Percentiles rank a stretch among this genome's conserved stretches.
Conservation (phyloP, 1,139 yeast genomes). For the Lodderomyces theae region DNA sequence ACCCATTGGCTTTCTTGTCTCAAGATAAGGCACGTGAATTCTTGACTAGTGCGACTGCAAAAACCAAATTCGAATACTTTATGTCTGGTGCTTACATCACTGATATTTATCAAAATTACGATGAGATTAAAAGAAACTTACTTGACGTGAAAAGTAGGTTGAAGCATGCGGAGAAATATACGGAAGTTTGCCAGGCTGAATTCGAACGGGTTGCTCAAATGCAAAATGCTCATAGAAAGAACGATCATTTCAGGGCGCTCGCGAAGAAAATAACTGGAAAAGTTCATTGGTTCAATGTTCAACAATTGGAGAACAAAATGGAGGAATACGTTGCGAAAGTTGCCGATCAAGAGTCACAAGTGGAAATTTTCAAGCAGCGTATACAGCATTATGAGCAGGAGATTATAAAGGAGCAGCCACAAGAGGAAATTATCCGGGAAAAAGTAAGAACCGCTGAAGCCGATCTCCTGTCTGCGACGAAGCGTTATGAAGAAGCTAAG, state of each 20-base stretch:
- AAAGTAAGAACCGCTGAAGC: slow-evolving; percentile 14
- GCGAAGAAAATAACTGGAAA: slow-evolving; percentile 55
- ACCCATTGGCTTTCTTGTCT: slow-evolving; percentile 89
- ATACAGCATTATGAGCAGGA: slow-evolving; percentile 17
- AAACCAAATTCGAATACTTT: slow-evolving; percentile 68
- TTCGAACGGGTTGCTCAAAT: slow-evolving; percentile 34
- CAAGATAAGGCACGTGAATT: slow-evolving; percentile 95
- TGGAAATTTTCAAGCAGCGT: slow-evolving; percentile 16
- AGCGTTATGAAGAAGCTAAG: slow-evolving; percentile 19
- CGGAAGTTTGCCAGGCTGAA: slow-evolving; percentile 26
- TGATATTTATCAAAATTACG: slow-evolving; percentile 55
- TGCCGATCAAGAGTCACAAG: slow-evolving; percentile 19
- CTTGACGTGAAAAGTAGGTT: slow-evolving; percentile 39
- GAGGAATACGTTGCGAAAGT: slow-evolving; percentile 18
- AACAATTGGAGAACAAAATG: slow-evolving; percentile 32
- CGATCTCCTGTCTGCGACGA: slow-evolving; percentile 12
- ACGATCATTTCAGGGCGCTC: slow-evolving; percentile 41
- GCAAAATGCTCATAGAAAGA: slow-evolving; percentile 40
- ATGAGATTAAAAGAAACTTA: slow-evolving; percentile 38
- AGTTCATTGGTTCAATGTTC: slow-evolving; percentile 60
- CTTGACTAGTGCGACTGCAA: slow-evolving; percentile 69
- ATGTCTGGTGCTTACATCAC: slow-evolving; percentile 77
- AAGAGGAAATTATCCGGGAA: slow-evolving; percentile 17
- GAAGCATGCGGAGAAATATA: slow-evolving; percentile 28
- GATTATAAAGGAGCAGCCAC: slow-evolving; percentile 8